These are phyloP conservation scores for Termitomyces sp. DNA, from an alignment of 768 basidiomycete genomes.

Conservation along the genomic window DNA sequence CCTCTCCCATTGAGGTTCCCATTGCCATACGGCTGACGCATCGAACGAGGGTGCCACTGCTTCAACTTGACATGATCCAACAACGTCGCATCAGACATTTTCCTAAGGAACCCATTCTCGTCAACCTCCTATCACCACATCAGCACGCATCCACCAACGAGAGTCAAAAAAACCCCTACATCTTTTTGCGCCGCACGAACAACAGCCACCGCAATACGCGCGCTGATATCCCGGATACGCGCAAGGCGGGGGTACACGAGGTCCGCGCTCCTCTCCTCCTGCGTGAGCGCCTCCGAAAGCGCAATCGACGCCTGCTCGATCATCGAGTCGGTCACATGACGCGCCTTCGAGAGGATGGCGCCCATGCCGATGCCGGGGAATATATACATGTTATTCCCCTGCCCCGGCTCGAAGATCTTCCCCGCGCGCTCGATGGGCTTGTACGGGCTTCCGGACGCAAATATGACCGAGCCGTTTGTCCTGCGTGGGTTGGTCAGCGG, in stretches of 20 bases:
- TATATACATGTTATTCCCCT: constrained; percentile 81
- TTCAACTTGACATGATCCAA: constrained; percentile 45
- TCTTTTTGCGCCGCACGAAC: constrained; percentile 60
- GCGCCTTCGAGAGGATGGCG: constrained; percentile 49
- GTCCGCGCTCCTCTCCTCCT: constrained; percentile 46
- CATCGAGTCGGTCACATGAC: constrained; percentile 61
- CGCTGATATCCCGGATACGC: constrained; percentile 63
- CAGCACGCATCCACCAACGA: background rate
- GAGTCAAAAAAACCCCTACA: constrained; percentile 27
- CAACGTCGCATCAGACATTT: constrained; percentile 40
- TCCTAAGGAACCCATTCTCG: constrained; percentile 39
- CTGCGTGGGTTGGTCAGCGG: constrained; percentile 21
- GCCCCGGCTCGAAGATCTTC: constrained; percentile 53
- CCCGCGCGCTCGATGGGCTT: constrained; percentile 41
- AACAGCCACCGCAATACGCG: constrained; percentile 54
- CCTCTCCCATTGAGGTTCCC: constrained; percentile 25
- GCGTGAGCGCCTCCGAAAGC: constrained; percentile 48
- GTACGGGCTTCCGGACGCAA: constrained; percentile 73
- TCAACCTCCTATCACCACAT: constrained; percentile 31
- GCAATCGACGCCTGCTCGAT: constrained; percentile 62
- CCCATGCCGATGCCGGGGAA: constrained; percentile 61
- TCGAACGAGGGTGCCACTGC: constrained; percentile 46
- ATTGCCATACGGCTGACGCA: constrained; percentile 8
- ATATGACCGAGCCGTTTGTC: constrained; percentile 63
- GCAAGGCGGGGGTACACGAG: constrained; percentile 65